phyloP scores from a whole-genome alignment of 352 stramenopile species.

The Pythium insidiosum region DNA sequence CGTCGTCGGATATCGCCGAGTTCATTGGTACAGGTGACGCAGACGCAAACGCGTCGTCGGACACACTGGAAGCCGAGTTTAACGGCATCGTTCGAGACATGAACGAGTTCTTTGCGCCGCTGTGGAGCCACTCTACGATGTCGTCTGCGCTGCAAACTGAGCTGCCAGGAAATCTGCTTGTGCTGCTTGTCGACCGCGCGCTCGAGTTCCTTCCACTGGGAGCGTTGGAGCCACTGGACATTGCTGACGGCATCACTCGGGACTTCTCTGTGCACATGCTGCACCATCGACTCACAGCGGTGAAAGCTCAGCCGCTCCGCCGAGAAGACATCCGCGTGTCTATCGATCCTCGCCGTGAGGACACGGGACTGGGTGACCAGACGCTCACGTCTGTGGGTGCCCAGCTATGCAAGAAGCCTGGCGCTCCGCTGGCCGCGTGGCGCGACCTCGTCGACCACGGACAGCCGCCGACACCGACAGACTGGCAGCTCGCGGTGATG shows the following conservation, averaged over 20 bases:
- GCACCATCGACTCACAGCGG: constrained; percentile 30
- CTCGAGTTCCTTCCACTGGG: constrained; percentile 48
- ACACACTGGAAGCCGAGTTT: constrained; percentile 49
- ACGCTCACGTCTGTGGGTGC: constrained; percentile 37
- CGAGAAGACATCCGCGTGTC: constrained; percentile 57
- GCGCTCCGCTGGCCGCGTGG: constrained; percentile 28
- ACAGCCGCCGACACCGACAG: constrained; percentile 42
- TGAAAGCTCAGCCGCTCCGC: constrained; percentile 45
- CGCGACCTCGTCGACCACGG: constrained; percentile 56
- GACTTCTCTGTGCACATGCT: constrained; percentile 75
- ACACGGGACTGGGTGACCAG: constrained; percentile 24
- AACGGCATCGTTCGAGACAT: constrained; percentile 36
- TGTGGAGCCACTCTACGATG: constrained; percentile 50
- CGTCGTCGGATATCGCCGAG: not conserved
- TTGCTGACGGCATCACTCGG: constrained; percentile 39
- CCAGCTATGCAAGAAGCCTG: constrained; percentile 24
- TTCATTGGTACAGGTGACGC: not conserved
- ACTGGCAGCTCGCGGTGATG: constrained; percentile 67
- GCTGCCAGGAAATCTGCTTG: constrained; percentile 28
- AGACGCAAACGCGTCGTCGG: constrained; percentile 3
- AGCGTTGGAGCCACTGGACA: constrained; percentile 29
- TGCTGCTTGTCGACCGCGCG: constrained; percentile 47
- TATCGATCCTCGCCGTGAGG: constrained; percentile 54
- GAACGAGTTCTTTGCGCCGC: constrained; percentile 28
- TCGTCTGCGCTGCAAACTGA: constrained; percentile 28